Evolutionary conservation across 2,329 filamentous ascomycete genomes (phyloP).

Genomic region (Paecilomyces fulvus): DNA sequence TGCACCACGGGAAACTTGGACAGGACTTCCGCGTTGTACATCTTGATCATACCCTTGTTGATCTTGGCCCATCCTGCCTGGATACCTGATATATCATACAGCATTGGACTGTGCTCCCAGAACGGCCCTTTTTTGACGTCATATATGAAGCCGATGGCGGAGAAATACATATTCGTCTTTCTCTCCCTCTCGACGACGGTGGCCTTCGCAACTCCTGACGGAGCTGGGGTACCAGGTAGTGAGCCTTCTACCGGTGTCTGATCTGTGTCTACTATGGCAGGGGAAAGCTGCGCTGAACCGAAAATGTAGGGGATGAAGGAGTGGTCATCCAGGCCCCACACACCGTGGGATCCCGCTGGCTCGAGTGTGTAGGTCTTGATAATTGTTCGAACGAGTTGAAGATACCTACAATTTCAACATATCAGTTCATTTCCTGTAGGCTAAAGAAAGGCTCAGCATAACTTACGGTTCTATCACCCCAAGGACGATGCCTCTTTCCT

Average conservation of each 20-base stretch:
- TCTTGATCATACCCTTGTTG: slow-evolving; percentile 98
- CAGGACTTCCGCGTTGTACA: slow-evolving; percentile 95
- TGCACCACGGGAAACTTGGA: slow-evolving; percentile 98
- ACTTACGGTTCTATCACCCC: slow-evolving; percentile 74
- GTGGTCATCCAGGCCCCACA: slow-evolving; percentile 98
- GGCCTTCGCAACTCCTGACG: slow-evolving; percentile 58
- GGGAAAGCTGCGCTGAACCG: slow-evolving; percentile 80
- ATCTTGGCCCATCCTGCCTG: slow-evolving; percentile 96
- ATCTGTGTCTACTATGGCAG: slow-evolving; percentile 57
- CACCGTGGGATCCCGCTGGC: slow-evolving; percentile 89
- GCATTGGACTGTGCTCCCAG: slow-evolving; percentile 90
- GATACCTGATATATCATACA: slow-evolving; percentile 91
- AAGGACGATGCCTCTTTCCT: slow-evolving; percentile 72
- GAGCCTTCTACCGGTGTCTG: slow-evolving; percentile 73
- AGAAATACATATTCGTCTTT: slow-evolving; percentile 77
- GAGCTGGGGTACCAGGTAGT: slow-evolving; percentile 59
- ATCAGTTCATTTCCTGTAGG: slow-evolving; percentile 1
- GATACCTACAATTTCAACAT: slow-evolving; percentile 48
- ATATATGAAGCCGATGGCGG: slow-evolving; percentile 91
- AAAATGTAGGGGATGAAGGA: slow-evolving; percentile 92
- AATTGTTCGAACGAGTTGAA: slow-evolving; percentile 69
- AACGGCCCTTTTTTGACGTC: slow-evolving; percentile 95
- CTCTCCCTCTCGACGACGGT: slow-evolving; percentile 59
- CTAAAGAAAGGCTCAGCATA: background rate
- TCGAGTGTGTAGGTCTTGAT: slow-evolving; percentile 90